Base-by-base conservation (phyloP, 805 yeast genomes). In the Grigorovia jiainica region DNA sequence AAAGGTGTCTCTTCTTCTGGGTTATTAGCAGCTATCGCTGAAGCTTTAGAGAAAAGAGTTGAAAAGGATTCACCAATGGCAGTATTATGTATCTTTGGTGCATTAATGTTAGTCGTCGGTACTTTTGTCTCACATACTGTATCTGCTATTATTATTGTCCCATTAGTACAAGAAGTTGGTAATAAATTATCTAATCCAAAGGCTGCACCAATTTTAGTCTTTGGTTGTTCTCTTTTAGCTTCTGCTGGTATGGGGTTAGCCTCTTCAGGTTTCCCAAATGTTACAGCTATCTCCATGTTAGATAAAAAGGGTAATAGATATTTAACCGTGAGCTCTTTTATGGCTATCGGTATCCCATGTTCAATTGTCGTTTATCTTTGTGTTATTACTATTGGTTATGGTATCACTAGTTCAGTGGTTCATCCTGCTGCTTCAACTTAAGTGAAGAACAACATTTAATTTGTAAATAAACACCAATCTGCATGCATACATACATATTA, bases 241-340 rank as follows among this genome's bases (percentile, higher is more conserved):
- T 87, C 97, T 0, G 82, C 85, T 41, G 98, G 97, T 45, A 92
- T 90, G 97, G 97, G 95, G 3, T 69, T 90, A 43, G 97, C 98
- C 3, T 89, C 97, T 0, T 81, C 95, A 0, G 97, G 98, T 0
- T 92, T 92, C 71, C 98, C 98, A 8, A 90, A 92, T 57, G 95
- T 90, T 30, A 89, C 97, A 0, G 98, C 97, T 0, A 86, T 92
- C 45, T 87, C 97, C 47, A 81, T 86, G 82, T 76, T 89, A 3
- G 95, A 90, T 59, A 92, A 84, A 48, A 74, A 87, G 39, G 97
- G 97, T 13, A 77, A 78, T 39, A 85, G 94, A 21, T 90, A 89
- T 57, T 66, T 90, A 51, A 78, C 81, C 10, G 96, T 87, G 30
- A 68, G 73, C 23, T 81, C 84, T 3, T 92, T 90, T 57, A 82